A percentile compares a stretch with the other conserved stretches of the same genome.
These are phyloP conservation scores for Colletotrichum sublineola DNA, from an alignment of 2,329 filamentous ascomycete genomes.

Conservation along the genomic window DNA sequence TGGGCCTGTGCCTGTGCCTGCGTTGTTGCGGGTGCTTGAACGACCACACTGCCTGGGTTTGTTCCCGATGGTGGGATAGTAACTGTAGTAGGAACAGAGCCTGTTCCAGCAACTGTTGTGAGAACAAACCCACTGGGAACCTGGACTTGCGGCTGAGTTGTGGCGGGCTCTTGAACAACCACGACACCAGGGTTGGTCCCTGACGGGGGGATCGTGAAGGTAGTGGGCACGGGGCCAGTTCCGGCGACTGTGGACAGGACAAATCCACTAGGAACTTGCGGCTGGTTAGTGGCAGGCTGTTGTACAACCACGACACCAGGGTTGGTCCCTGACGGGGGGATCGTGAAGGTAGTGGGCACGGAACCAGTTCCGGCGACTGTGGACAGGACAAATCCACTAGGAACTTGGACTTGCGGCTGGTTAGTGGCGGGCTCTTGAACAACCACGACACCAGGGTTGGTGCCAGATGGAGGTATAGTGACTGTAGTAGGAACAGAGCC, in stretches of 20 bases:
- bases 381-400: neutral
- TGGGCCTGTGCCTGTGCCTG: neutral
- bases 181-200: constrained; percentile 15
- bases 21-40: neutral
- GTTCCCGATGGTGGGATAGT: constrained; percentile 12
- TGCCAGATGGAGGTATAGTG: constrained; percentile 12
- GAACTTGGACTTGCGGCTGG: neutral
- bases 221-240: neutral
- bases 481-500: neutral
- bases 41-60: constrained; percentile 8
- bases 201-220: constrained; percentile 1
- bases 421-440: neutral
- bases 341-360: neutral
- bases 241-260: neutral
- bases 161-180: constrained; percentile 1
- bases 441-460: constrained; percentile 7
- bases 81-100: neutral
- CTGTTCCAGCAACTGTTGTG: neutral
- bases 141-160: neutral
- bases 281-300: neutral
- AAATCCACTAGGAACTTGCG: neutral
- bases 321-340: constrained; percentile 12
- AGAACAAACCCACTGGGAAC: neutral
- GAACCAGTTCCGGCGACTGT: neutral
- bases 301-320: constrained; percentile 9